A percentile compares a stretch with the other conserved stretches of the same genome.
These are phyloP conservation scores for Fusarium cicatricum DNA, from an alignment of 2,329 filamentous ascomycete genomes.

Conservation along the genomic window DNA sequence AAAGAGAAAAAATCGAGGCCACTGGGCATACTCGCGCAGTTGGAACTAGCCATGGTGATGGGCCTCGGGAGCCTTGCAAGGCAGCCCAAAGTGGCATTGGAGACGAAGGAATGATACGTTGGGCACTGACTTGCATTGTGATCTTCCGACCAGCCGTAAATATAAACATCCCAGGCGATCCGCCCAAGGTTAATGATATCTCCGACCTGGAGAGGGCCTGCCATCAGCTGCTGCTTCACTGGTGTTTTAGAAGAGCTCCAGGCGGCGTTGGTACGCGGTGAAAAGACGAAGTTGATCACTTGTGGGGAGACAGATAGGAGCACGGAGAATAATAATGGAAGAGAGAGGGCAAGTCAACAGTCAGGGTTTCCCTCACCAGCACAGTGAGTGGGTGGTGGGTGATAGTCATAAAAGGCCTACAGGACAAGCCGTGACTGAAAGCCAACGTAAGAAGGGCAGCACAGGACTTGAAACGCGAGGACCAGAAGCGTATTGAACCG, in stretches of 20 bases:
- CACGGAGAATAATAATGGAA: background rate
- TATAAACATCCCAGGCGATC: constrained; percentile 47
- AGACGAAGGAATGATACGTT: background rate
- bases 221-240: constrained; percentile 29
- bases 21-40: constrained; percentile 1
- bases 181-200: constrained; percentile 45
- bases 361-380: constrained; percentile 2
- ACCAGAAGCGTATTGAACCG: constrained; percentile 10
- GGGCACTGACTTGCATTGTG: constrained; percentile 45
- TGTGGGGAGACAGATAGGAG: background rate
- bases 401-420: constrained; percentile 18
- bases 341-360: background rate
- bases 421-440: constrained; percentile 4
- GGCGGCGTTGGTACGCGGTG: background rate
- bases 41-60: background rate
- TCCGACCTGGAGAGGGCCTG: constrained; percentile 42
- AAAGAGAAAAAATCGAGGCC: background rate
- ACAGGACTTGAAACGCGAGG: background rate
- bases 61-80: constrained; percentile 28
- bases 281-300: constrained; percentile 5
- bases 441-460: constrained; percentile 3
- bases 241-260: constrained; percentile 3
- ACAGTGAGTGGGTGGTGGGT: constrained; percentile 3
- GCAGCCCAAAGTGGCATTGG: constrained; percentile 13
- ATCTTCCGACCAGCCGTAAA: constrained; percentile 45